A percentile compares a stretch with the other conserved stretches of the same genome.
Evolutionary conservation across 1,284 basidiomycete species (phyloP).

Genomic region (Tilletia walkeri): DNA sequence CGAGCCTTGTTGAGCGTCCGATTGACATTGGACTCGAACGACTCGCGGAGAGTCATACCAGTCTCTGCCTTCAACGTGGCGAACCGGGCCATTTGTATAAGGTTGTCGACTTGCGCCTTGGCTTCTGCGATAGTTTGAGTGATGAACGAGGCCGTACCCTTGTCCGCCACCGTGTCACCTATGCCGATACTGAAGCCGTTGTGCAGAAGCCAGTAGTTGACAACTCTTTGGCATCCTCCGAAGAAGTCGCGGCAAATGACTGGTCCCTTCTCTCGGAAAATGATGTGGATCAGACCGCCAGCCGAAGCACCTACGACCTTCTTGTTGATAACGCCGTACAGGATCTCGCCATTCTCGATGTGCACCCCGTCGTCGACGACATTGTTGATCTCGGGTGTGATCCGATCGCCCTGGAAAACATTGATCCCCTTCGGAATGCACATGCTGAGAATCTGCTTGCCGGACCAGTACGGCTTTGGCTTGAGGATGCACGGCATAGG

Average conservation of each 20-base stretch:
- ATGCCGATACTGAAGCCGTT: conserved; percentile 99
- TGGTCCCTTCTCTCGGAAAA: conserved; percentile 95
- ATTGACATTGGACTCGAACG: conserved; percentile 90
- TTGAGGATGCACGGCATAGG: conserved; percentile 93
- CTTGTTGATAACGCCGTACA: conserved; percentile 95
- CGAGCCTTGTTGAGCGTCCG: conserved; percentile 90
- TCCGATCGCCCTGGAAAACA: conserved; percentile 61
- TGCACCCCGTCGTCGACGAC: conserved; percentile 80
- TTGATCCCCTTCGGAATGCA: conserved; percentile 95
- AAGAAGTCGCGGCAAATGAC: conserved; percentile 89
- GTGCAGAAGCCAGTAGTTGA: conserved; percentile 98
- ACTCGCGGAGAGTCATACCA: conserved; percentile 99
- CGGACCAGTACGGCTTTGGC: conserved; percentile 95
- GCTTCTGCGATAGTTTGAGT: conserved; percentile 77
- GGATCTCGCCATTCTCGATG: conserved; percentile 94
- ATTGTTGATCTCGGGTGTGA: conserved; percentile 48
- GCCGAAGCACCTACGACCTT: conserved; percentile 88
- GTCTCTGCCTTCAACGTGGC: conserved; percentile 58
- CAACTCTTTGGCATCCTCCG: conserved; percentile 87
- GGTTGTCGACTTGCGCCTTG: conserved; percentile 61
- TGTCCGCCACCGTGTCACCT: conserved; percentile 94
- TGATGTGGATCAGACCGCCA: conserved; percentile 92
- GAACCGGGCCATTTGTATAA: conserved; percentile 50
- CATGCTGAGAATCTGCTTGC: conserved; percentile 93
- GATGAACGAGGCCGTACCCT: conserved; percentile 77